These are phyloP conservation scores for Boletus reticuloceps DNA, from an alignment of 768 basidiomycete genomes.

Conservation along the genomic window DNA sequence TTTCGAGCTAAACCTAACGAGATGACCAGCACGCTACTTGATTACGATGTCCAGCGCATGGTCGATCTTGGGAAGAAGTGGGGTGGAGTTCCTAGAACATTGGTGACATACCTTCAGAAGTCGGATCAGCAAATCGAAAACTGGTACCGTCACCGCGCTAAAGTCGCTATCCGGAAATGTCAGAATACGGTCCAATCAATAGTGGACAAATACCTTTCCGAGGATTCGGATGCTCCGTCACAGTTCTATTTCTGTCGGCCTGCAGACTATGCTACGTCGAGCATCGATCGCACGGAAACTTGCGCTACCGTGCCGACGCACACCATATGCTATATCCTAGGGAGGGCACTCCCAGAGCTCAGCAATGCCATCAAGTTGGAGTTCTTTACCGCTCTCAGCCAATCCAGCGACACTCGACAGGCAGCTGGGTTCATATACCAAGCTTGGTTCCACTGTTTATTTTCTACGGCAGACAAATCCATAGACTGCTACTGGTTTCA, in stretches of 20 bases:
- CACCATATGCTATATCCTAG: neutral
- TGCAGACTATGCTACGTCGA: accelerated
- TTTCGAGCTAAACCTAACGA: neutral
- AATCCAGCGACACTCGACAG: neutral
- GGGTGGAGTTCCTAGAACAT: neutral
- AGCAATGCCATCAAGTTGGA: neutral
- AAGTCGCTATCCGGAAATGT: neutral
- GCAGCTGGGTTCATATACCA: neutral
- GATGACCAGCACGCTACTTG: neutral
- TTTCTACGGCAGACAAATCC: neutral
- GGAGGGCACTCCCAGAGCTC: neutral
- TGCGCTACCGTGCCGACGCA: neutral
- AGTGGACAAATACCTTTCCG: too few relatives aligned
- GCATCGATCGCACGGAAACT: accelerated
- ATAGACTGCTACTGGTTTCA: neutral
- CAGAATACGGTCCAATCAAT: too few relatives aligned
- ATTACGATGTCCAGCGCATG: neutral
- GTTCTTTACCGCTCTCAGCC: neutral
- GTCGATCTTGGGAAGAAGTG: neutral
- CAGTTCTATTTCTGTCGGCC: neutral
- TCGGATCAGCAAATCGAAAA: neutral
- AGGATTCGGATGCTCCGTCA: neutral
- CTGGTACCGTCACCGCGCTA: neutral
- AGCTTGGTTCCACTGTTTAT: neutral
- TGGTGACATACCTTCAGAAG: neutral